Conservation (phyloP, 1,139 yeast genomes). For the Debaryomyces nepalensis region DNA sequence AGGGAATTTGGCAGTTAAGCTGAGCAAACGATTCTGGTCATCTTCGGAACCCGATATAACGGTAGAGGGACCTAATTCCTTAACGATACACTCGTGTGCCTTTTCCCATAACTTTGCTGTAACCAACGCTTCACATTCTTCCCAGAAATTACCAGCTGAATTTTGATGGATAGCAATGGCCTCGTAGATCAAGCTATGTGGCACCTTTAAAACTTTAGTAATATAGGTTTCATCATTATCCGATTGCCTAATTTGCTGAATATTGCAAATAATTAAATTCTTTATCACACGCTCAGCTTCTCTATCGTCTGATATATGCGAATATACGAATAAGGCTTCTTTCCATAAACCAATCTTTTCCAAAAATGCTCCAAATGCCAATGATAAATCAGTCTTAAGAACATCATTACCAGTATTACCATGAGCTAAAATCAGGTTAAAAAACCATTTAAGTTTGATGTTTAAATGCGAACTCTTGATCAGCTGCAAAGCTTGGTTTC, state of each 20-base stretch:
- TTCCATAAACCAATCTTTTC: slow-evolving; percentile 52
- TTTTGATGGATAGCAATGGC: slow-evolving; percentile 56
- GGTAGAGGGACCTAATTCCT: slow-evolving; percentile 69
- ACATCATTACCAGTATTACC: slow-evolving; percentile 34
- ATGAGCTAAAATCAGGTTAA: slow-evolving; percentile 46
- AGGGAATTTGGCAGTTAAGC: slow-evolving; percentile 53
- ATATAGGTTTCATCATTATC: slow-evolving; percentile 38
- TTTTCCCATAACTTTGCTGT: slow-evolving; percentile 63
- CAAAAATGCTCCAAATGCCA: slow-evolving; percentile 58
- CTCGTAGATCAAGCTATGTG: slow-evolving; percentile 51
- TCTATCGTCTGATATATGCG: slow-evolving; percentile 54
- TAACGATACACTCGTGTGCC: slow-evolving; percentile 64
- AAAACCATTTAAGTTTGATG: slow-evolving; percentile 57
- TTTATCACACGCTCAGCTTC: slow-evolving; percentile 46
- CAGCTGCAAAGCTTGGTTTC: slow-evolving; percentile 14
- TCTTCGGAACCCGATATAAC: slow-evolving; percentile 51
- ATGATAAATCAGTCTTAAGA: slow-evolving; percentile 34
- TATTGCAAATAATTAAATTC: slow-evolving; percentile 51
- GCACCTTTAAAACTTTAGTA: slow-evolving; percentile 45
- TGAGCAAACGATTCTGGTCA: slow-evolving; percentile 38
- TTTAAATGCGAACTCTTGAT: slow-evolving; percentile 25
- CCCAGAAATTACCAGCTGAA: slow-evolving; percentile 51
- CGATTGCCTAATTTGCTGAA: slow-evolving; percentile 41
- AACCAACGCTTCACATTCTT: slow-evolving; percentile 65
- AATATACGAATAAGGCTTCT: slow-evolving; percentile 64